Base-by-base conservation (phyloP, 441 rosid species). In the Macaranga tanarius region DNA sequence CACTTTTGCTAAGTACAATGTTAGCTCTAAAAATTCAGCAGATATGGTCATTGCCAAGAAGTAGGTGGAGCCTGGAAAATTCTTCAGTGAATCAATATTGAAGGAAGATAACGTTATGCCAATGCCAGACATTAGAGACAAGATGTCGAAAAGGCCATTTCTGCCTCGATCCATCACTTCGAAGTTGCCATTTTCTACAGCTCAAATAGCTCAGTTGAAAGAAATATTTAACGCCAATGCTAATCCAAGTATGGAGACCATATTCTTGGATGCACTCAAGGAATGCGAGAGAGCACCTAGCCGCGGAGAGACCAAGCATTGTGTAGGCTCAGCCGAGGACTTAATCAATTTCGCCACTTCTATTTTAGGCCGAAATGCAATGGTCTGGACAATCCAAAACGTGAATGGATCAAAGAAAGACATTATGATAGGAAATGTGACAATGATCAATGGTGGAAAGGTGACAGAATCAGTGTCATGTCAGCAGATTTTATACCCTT, bases 51-150 rank as follows among this genome's bases (percentile, higher is more conserved):
- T 7, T 9, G 47, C 47, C 47, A 93, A 86, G 78, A 73, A 57
- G 50, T 89, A 95, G 97, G 83, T 89, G 0, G 98, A 94, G 73
- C 95, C 96, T 70, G 98, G 97, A n/a, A 94, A 94, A 79, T 94
- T 92, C 86, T 94, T 94, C 51, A 77, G 98, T 7, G 95, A 92
- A 69, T 69, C 86, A 10, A 69, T 79, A 83, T 76, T 93, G 69
- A 89, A 85, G 81, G 74, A 76, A 69, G 97, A 97, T 16, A 83
- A 0, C 7, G 83, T 85, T 56, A 87, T 93, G 87, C 88, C 95
- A 13, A 87, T 93, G 97, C 98, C 98, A 48, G 91, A 93, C 74
- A 89, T 93, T 61, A 79, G 62, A 28, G 98, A 93, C 77, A 92
- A 89, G 82, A 88, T 93, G 97, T 97, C 98, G 11, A 81, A 73